These are phyloP conservation scores for Picea glauca DNA, from an alignment of 75 land plant genomes.

Conservation along the genomic window DNA sequence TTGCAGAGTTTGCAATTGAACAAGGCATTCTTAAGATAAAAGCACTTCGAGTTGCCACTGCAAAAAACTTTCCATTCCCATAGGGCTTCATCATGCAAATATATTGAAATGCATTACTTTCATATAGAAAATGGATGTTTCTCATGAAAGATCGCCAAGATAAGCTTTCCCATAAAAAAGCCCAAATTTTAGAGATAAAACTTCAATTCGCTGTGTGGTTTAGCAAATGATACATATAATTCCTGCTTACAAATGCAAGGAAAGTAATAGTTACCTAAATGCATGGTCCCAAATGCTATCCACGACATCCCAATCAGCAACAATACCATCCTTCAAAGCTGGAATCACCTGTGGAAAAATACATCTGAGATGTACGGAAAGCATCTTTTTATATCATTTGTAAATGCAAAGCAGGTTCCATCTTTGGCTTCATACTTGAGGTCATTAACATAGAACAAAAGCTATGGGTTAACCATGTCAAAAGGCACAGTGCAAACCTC, in stretches of 20 bases:
- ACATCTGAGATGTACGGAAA: not conserved
- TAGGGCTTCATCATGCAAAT: no score
- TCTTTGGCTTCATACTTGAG: not conserved
- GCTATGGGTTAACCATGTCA: not conserved
- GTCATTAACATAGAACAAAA: not conserved
- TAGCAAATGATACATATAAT: not conserved
- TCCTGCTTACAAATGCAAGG: not conserved
- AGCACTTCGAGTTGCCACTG: no score
- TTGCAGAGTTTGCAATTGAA: no score
- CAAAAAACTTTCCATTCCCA: no score
- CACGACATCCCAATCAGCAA: constrained; percentile 93
- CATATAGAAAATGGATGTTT: no score
- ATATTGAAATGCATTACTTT: no score
- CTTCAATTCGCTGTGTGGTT: not conserved
- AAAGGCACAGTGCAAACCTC: constrained; percentile 48
- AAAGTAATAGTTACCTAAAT: constrained; percentile 47
- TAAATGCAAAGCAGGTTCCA: not conserved
- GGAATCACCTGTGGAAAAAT: constrained; percentile 62
- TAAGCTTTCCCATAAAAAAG: no score
- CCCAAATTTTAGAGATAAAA: not conserved
- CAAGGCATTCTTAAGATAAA: no score
- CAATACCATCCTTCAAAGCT: constrained; percentile 83
- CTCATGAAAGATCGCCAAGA: no score
- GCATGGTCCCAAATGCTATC: constrained; percentile 97
- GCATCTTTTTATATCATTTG: not conserved